Percentiles rank a stretch among this genome's conserved stretches.
Conservation (phyloP, 2,329 filamentous ascomycete species). For the Pseudodiploospora longispora region DNA sequence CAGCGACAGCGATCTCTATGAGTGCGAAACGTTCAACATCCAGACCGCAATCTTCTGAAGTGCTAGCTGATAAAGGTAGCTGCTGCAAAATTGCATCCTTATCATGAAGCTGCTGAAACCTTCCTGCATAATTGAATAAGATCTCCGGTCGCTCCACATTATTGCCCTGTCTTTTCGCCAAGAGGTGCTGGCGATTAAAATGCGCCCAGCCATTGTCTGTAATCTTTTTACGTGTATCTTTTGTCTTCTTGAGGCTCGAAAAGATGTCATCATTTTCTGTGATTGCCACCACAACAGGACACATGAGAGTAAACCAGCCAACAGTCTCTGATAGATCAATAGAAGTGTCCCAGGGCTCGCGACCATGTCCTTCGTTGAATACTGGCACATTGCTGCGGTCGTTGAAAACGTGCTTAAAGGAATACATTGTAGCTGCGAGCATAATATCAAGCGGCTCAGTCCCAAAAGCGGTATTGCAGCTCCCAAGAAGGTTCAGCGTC, state of each 20-base stretch:
- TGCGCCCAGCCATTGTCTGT: not conserved
- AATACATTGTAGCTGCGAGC: conserved; percentile 16
- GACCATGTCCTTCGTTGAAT: conserved; percentile 24
- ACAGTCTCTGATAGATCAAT: conserved; percentile 23
- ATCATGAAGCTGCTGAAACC: not conserved
- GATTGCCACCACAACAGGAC: conserved; percentile 12
- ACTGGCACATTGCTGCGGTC: conserved; percentile 17
- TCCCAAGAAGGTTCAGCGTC: conserved; percentile 8
- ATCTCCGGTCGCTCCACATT: not conserved
- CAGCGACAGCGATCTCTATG: not conserved
- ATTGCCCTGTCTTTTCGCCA: not conserved
- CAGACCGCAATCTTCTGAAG: not conserved
- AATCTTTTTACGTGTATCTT: not conserved
- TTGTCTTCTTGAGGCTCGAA: not conserved
- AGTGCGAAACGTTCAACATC: not conserved
- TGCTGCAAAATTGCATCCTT: not conserved
- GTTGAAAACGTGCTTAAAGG: conserved; percentile 17
- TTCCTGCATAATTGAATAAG: not conserved
- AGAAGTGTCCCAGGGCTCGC: conserved; percentile 19
- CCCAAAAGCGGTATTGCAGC: conserved; percentile 13
- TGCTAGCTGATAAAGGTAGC: not conserved
- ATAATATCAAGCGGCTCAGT: conserved; percentile 24
- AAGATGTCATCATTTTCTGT: not conserved
- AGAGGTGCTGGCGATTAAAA: not conserved
- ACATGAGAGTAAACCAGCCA: conserved; percentile 28